Percentiles rank a stretch among this genome's conserved stretches.
Conservation (phyloP, 345 rosid species). For the Lagerstroemia speciosa region DNA sequence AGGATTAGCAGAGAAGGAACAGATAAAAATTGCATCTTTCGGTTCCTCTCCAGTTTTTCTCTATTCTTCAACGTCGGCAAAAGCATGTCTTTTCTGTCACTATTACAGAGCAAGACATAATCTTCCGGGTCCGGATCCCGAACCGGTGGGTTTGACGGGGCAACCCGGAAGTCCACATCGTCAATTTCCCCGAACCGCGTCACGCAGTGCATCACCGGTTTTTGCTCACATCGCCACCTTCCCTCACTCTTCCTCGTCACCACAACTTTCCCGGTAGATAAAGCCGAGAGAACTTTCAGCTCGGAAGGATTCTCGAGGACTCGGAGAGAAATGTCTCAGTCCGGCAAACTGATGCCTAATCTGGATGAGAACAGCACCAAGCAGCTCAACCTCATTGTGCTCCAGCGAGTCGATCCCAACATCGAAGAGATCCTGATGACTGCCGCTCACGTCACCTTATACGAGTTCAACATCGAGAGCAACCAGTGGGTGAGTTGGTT, state of each 20-base stretch:
- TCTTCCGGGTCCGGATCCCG: no score
- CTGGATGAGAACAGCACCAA: slow-evolving; percentile 60
- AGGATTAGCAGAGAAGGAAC: neutral
- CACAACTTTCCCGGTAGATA: no score
- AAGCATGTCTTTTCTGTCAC: no score
- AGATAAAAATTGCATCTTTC: neutral
- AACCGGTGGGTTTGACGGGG: no score
- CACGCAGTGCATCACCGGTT: no score
- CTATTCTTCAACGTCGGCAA: no score
- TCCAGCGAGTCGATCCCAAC: slow-evolving; percentile 57
- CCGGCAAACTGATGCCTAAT: slow-evolving; percentile 66
- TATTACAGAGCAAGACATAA: no score
- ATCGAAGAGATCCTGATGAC: slow-evolving; percentile 66
- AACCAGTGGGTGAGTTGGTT: slow-evolving; percentile 51
- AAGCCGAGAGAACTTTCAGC: neutral
- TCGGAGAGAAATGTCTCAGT: slow-evolving; percentile 44
- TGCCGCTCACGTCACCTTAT: slow-evolving; percentile 70
- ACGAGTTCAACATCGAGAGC: slow-evolving; percentile 60
- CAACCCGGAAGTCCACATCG: no score
- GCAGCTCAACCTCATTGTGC: slow-evolving; percentile 64
- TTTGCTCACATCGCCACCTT: no score
- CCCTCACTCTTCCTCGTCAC: no score
- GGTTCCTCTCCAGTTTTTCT: no score
- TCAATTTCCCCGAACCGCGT: no score
- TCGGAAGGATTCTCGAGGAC: neutral